phyloP scores from a whole-genome alignment of 345 rosid genomes.

The Camelina laxa region DNA sequence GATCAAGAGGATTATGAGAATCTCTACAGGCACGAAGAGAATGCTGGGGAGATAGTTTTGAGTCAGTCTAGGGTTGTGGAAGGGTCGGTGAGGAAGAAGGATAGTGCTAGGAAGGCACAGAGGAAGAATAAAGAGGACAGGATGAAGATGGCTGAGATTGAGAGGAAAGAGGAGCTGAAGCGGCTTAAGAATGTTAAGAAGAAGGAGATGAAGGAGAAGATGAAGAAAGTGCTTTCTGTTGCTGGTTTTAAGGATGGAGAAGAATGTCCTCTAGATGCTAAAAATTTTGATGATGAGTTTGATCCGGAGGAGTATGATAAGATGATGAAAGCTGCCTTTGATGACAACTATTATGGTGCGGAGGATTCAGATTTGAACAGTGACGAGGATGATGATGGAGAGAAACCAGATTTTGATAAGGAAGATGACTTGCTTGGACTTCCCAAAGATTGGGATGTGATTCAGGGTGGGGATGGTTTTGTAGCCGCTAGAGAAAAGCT shows the following conservation, averaged over 20 bases:
- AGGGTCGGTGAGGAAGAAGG: conserved; percentile 87
- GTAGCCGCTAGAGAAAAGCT: conserved; percentile 63
- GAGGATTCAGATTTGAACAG: conserved; percentile 60
- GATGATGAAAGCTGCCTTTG: conserved; percentile 76
- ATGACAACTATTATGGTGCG: conserved; percentile 63
- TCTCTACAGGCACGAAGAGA: conserved; percentile 71
- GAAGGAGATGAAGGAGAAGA: conserved; percentile 79
- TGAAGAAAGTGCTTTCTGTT: conserved; percentile 66
- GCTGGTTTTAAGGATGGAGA: conserved; percentile 69
- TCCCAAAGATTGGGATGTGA: conserved; percentile 70
- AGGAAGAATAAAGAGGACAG: conserved; percentile 80
- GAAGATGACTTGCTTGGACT: conserved; percentile 91
- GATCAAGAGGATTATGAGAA: conserved; percentile 68
- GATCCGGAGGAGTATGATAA: conserved; percentile 79
- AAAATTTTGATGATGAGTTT: conserved; percentile 71
- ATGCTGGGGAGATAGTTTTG: conserved; percentile 65
- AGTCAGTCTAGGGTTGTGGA: conserved; percentile 76
- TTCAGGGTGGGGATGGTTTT: conserved; percentile 62
- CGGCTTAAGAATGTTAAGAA: conserved; percentile 88
- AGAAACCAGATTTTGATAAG: conserved; percentile 82
- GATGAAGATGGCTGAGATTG: conserved; percentile 62
- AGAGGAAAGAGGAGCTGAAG: conserved; percentile 83
- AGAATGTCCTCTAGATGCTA: conserved; percentile 46
- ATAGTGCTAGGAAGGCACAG: conserved; percentile 66
- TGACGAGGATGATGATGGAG: conserved; percentile 52